A percentile compares a stretch with the other conserved stretches of the same genome.
phyloP scores from a whole-genome alignment of 2,329 filamentous ascomycete species.

The Fusarium globosum region DNA sequence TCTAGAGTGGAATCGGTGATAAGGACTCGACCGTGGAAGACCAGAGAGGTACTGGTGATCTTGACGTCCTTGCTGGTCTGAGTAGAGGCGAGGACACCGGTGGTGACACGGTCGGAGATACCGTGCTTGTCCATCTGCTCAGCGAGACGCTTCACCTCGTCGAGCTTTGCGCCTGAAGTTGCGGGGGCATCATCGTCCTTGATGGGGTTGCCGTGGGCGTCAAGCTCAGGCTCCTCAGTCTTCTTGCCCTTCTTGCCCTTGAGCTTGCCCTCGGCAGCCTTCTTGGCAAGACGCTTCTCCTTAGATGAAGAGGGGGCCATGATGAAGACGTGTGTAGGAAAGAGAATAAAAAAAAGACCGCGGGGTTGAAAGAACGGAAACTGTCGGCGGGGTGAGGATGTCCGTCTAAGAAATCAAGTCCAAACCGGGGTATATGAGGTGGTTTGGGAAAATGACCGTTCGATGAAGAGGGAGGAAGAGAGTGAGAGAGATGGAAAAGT shows the following conservation, averaged over 20 bases:
- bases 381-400: conserved; percentile 37
- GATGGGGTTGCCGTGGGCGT: conserved; percentile 69
- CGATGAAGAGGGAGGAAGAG: conserved; percentile 32
- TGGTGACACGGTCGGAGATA: conserved; percentile 97
- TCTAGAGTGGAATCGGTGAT: conserved; percentile 95
- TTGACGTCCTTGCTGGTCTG: conserved; percentile 92
- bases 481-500: conserved; percentile 28
- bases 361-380: conserved; percentile 44
- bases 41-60: conserved; percentile 90
- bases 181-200: conserved; percentile 71
- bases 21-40: conserved; percentile 97
- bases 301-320: conserved; percentile 76
- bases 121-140: conserved; percentile 97
- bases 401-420: conserved; percentile 37
- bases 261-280: conserved; percentile 74
- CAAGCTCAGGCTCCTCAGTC: conserved; percentile 76
- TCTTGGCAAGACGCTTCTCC: conserved; percentile 78
- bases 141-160: conserved; percentile 86
- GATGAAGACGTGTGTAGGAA: conserved; percentile 18
- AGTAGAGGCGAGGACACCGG: conserved; percentile 91
- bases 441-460: conserved; percentile 40
- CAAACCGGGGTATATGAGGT: conserved; percentile 40
- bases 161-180: conserved; percentile 77
- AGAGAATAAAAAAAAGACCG: conserved; percentile 35
- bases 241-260: conserved; percentile 77